Evolutionary conservation across 305 asterid genomes (phyloP), one percentile per base, ranked within the genome.

Genomic region (Fraxinus velutina): DNA sequence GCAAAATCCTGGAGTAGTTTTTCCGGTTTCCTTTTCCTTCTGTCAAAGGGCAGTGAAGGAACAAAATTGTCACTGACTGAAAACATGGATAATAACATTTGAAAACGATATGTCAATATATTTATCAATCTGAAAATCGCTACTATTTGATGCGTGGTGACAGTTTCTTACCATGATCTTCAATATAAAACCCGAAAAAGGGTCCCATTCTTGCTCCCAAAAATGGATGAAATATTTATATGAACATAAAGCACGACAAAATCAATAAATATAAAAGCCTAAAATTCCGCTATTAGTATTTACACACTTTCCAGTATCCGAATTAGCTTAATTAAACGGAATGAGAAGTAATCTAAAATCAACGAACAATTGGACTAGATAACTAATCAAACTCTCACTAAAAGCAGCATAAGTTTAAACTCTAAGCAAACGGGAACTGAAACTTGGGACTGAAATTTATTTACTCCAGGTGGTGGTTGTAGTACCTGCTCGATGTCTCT

Each of bases 401-500:
- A 68, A 81, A 74, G 6, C 81, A 39, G 7, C 15, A 78, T 32
- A 78, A 6, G 64, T 74, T 74, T 73, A 79, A 79, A 27, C 73
- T 64, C 29, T 8, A 24, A 24, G 39, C 39, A 27, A 68, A 68
- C 9, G 30, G 74, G 10, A 29, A 13, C 74, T 29, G 2, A 22
- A 21, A 62, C 72, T 62, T 62, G 74, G 10, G 13, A 13, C 74
- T 29, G 2, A 79, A 81, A 76, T 74, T 10, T 66, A 29, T 24
- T 24, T 3, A 66, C 8, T 24, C 19, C 34, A 29, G 74, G 74
- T 30, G 71, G 37, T 30, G 39, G 39, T 68, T 1, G 37, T 68
- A 68, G 55, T 83, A 89, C 92, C 89, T 85, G 92, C 82, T 89
- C 92, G 66, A 88, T 88, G 85, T 89, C 92, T 82, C 91, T 88